Conservation (phyloP, 1,139 yeast genomes). For the Blastobotrys petasosporus region DNA sequence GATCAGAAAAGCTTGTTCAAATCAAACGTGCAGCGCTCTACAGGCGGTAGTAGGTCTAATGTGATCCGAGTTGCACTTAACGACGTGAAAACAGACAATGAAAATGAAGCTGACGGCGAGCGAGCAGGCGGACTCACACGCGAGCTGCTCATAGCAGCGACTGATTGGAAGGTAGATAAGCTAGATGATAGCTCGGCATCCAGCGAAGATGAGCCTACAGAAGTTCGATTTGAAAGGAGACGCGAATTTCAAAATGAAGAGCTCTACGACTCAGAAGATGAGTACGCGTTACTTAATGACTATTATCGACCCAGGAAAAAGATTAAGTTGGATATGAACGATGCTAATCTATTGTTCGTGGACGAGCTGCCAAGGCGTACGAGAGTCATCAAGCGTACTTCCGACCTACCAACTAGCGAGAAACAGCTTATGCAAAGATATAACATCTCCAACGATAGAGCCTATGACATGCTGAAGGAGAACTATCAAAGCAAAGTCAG, state of each 20-base stretch:
- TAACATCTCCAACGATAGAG: slow-evolving; percentile 82
- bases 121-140: slow-evolving; percentile 36
- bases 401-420: slow-evolving; percentile 44
- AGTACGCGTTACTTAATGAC: slow-evolving; percentile 77
- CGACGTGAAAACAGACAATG: neutral
- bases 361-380: slow-evolving; percentile 33
- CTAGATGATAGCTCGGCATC: slow-evolving; percentile 3
- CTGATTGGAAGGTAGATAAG: slow-evolving; percentile 60
- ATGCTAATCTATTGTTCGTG: slow-evolving; percentile 67
- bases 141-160: slow-evolving; percentile 64
- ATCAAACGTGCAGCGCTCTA: slow-evolving; percentile 15
- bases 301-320: slow-evolving; percentile 39
- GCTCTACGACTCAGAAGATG: slow-evolving; percentile 48
- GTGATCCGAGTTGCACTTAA: slow-evolving; percentile 13
- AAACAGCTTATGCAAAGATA: slow-evolving; percentile 50
- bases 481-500: slow-evolving; percentile 90
- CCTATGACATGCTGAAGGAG: slow-evolving; percentile 73
- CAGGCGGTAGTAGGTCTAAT: slow-evolving; percentile 1
- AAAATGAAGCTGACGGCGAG: slow-evolving; percentile 10
- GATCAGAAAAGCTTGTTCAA: slow-evolving; percentile 35
- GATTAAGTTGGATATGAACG: slow-evolving; percentile 75
- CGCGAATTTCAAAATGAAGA: slow-evolving; percentile 16
- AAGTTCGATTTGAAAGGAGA: too few species aligned
- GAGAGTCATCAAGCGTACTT: slow-evolving; percentile 12
- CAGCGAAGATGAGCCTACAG: neutral